Evolutionary conservation across 441 rosid species (phyloP), one percentile per base, ranked within the genome.

Genomic region (Brassica hybrid): DNA sequence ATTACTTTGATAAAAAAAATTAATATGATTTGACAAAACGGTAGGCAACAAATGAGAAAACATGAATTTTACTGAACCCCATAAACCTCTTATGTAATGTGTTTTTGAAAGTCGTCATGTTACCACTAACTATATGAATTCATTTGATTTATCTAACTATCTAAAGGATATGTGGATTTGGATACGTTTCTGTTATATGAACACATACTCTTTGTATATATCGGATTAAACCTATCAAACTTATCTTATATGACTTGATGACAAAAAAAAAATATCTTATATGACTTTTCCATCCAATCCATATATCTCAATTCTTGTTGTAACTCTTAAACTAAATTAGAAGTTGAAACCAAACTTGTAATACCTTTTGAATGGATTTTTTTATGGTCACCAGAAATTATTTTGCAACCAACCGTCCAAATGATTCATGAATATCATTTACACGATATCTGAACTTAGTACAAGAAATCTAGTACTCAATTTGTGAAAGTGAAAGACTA

Each of bases 371-470:
- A 32, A 11, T 12, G 1, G 65, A 34, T n/a, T 43, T 56, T 32
- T 36, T 36, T 63, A 27, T 17, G 17, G 41, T 45, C 54, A 45
- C 54, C 50, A 16, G 0, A 75, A 27, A 59, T 75, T 75, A 65
- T 65, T 43, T 65, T 77, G 72, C 60, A 77, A 71, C 71, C 80
- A 77, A 71, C 52, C 4, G 17, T 64, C 60, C 66, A 64, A 60
- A 71, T 63, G 58, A 41, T 64, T 58, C 59, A 43, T 18, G 43
- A 59, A 65, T 43, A 43, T 58, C 16, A 45, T n/a, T 65, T 58
- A 71, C 60, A 43, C 34, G 30, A 50, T 65, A 62, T 65, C 43
- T 43, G 66, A 19, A 30, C 18, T n/a, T 9, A 43, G 59, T 65
- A 57, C 43, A 43, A 57, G 67, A 65, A 65, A 58, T 61, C 71